A percentile compares a stretch with the other conserved stretches of the same genome.
phyloP scores from a whole-genome alignment of 495 filamentous ascomycete species.

The Cercophora scortea region DNA sequence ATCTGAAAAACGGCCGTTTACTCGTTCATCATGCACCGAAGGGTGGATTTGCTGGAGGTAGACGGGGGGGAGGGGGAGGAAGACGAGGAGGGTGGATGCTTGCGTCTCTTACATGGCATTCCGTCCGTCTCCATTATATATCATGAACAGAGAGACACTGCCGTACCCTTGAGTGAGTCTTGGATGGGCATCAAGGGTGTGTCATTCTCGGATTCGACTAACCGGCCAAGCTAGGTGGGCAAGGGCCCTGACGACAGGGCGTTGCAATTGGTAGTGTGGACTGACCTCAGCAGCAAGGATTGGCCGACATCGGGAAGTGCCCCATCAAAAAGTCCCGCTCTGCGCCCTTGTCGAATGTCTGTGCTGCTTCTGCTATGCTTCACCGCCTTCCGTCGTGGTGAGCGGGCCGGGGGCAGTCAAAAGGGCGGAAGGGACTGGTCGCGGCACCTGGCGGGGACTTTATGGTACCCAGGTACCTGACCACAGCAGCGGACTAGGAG shows the following conservation, averaged over 20 bases:
- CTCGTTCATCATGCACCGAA: background rate
- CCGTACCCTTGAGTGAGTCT: background rate
- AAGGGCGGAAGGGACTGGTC: background rate
- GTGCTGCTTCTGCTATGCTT: background rate
- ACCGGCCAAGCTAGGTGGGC: background rate
- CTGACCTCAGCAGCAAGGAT: background rate
- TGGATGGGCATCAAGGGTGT: background rate
- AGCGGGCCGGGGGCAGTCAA: background rate
- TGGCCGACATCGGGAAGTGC: conserved; percentile 12
- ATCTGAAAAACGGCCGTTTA: background rate
- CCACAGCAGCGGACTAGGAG: too few relatives aligned
- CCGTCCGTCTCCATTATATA: conserved; percentile 17
- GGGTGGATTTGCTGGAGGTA: too few relatives aligned
- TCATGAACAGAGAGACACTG: background rate
- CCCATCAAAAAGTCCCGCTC: background rate
- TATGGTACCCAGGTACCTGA: too few relatives aligned
- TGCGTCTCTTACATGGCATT: conserved; percentile 13
- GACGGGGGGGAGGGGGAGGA: too few relatives aligned
- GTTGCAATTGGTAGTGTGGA: background rate
- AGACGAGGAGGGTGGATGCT: too few relatives aligned
- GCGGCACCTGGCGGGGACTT: background rate
- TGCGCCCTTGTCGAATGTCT: background rate
- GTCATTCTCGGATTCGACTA: background rate
- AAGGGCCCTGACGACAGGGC: background rate
- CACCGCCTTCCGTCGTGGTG: background rate